Conservation (phyloP, 2,329 filamentous ascomycete species). For the Ciborinia camelliae region DNA sequence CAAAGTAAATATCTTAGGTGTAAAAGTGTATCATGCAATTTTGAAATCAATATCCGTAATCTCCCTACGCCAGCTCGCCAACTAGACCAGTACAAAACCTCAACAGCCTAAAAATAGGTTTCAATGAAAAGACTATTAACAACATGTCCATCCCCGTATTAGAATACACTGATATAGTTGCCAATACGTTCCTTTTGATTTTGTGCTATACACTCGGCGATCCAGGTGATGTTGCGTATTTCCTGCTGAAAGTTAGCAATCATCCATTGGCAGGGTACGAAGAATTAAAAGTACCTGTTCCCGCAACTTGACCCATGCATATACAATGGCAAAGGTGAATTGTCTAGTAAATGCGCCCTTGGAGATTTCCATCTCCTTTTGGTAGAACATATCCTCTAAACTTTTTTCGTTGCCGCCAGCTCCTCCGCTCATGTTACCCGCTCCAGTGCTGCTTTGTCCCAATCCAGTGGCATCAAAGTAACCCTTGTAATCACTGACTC, state of each 20-base stretch:
- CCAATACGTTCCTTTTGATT: slow-evolving; percentile 99
- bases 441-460: slow-evolving; percentile 68
- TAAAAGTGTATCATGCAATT: slow-evolving; percentile 32
- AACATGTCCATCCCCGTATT: slow-evolving; percentile 28
- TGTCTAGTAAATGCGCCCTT: slow-evolving; percentile 94
- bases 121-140: slow-evolving; percentile 23
- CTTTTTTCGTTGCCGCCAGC: slow-evolving; percentile 80
- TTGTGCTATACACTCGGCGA: slow-evolving; percentile 98
- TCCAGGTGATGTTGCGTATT: slow-evolving; percentile 99
- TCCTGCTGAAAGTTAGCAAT: slow-evolving; percentile 58
- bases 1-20: slow-evolving; percentile 21
- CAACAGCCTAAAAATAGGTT: slow-evolving; percentile 19
- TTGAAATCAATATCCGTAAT: slow-evolving; percentile 26
- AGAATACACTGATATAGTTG: slow-evolving; percentile 99
- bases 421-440: slow-evolving; percentile 81
- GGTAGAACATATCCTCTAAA: slow-evolving; percentile 96
- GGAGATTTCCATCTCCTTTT: slow-evolving; percentile 98
- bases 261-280: background rate
- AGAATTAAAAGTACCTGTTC: slow-evolving; percentile 71
- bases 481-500: slow-evolving; percentile 86
- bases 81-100: slow-evolving; percentile 31
- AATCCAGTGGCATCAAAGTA: slow-evolving; percentile 92
- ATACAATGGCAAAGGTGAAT: slow-evolving; percentile 92
- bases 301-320: slow-evolving; percentile 94
- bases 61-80: slow-evolving; percentile 33